These are phyloP conservation scores for Hericium erinaceus DNA, from an alignment of 768 basidiomycete species.

Conservation along the genomic window DNA sequence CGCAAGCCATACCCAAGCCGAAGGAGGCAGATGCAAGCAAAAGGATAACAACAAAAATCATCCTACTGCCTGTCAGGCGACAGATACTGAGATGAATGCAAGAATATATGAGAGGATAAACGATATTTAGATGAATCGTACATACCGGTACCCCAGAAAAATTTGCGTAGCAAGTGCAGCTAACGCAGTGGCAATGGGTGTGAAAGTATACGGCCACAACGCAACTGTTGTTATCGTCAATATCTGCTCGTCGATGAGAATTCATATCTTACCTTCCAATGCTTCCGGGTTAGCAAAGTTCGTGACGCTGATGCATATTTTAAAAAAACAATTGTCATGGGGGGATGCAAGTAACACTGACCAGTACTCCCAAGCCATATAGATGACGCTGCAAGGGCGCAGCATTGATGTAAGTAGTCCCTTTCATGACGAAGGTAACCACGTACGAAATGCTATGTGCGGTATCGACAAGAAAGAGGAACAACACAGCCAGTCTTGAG, in stretches of 20 bases:
- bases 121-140: not conserved
- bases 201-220: slow-evolving; percentile 41
- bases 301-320: not conserved
- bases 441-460: not conserved
- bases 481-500: not conserved
- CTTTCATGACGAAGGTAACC: not conserved
- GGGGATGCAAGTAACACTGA: not conserved
- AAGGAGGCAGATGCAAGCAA: slow-evolving; percentile 31
- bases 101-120: not conserved
- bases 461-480: not conserved
- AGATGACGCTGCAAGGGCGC: not conserved
- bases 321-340: not conserved
- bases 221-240: slow-evolving; percentile 5
- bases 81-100: not conserved
- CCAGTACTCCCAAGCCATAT: not conserved
- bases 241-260: not conserved
- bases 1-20: slow-evolving; percentile 33
- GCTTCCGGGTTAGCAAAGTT: not conserved
- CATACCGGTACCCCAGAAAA: slow-evolving; percentile 17
- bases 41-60: slow-evolving; percentile 20
- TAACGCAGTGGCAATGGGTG: slow-evolving; percentile 35
- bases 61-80: not conserved
- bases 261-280: not conserved
- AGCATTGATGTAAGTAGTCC: not conserved
- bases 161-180: slow-evolving; percentile 42